These are phyloP conservation scores for Aspergillus udagawae DNA, from an alignment of 2,329 filamentous ascomycete genomes.

Conservation along the genomic window DNA sequence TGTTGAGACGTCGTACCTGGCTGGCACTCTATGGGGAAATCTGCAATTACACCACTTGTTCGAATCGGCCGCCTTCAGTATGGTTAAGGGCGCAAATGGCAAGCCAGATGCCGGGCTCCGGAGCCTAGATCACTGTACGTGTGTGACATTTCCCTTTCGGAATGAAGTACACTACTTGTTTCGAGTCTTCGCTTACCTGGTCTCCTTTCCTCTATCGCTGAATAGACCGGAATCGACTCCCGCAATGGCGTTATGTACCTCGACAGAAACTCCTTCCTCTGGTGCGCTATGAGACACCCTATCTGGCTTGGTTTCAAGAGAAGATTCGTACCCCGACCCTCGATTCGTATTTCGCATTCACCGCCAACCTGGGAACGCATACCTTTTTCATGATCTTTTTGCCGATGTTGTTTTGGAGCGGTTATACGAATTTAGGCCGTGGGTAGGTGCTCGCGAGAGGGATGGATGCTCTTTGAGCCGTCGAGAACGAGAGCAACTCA, in stretches of 20 bases:
- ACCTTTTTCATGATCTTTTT: conserved; percentile 98
- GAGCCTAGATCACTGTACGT: conserved; percentile 70
- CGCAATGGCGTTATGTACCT: conserved; percentile 80
- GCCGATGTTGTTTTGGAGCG: conserved; percentile 95
- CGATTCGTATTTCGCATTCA: conserved; percentile 95
- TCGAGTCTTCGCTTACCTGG: conserved; percentile 9
- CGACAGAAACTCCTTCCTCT: conserved; percentile 80
- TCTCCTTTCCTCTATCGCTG: conserved; percentile 2
- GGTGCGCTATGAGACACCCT: conserved; percentile 91
- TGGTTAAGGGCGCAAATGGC: conserved; percentile 36
- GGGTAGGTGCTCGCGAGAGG: conserved; percentile 57
- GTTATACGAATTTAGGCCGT: conserved; percentile 77
- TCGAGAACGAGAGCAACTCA: background rate
- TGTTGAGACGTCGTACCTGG: background rate
- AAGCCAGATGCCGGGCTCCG: conserved; percentile 65
- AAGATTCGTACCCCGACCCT: conserved; percentile 75
- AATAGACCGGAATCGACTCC: conserved; percentile 75
- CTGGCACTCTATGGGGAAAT: conserved; percentile 20
- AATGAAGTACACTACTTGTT: background rate
- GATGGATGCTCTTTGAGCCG: background rate
- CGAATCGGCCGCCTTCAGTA: conserved; percentile 23
- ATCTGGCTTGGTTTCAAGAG: conserved; percentile 81
- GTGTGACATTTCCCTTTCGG: background rate
- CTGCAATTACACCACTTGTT: conserved; percentile 13
- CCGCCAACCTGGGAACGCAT: conserved; percentile 93